Percentiles rank a stretch among this genome's conserved stretches.
Conservation (phyloP, 345 rosid genomes). For the Syzygium oleosum region DNA sequence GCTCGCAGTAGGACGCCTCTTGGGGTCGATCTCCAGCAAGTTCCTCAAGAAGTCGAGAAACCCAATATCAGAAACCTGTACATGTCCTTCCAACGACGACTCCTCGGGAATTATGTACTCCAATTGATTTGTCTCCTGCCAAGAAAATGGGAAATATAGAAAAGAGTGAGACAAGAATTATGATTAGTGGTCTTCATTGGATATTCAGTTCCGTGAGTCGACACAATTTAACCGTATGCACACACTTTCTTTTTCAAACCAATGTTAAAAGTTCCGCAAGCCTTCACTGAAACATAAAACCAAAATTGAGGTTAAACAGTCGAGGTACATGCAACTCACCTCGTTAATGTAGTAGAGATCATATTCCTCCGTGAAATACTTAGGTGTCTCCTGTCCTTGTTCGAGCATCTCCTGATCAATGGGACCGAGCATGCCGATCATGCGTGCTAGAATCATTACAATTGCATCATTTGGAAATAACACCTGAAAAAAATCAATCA, state of each 20-base stretch:
- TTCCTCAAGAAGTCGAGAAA: slow-evolving; percentile 54
- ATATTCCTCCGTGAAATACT: slow-evolving; percentile 78
- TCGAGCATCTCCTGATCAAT: slow-evolving; percentile 73
- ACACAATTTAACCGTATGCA: neutral
- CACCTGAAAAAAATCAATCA: slow-evolving; percentile 38
- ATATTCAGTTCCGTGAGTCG: neutral
- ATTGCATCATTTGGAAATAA: slow-evolving; percentile 76
- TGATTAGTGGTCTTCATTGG: neutral
- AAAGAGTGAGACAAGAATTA: neutral
- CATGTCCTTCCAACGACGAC: slow-evolving; percentile 51
- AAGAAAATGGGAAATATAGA: neutral
- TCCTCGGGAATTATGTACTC: slow-evolving; percentile 76
- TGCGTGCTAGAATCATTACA: slow-evolving; percentile 70
- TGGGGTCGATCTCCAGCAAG: slow-evolving; percentile 76
- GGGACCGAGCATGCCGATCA: slow-evolving; percentile 72
- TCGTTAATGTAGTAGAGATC: slow-evolving; percentile 65
- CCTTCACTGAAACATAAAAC: neutral
- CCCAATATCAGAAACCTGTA: slow-evolving; percentile 41
- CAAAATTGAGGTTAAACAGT: neutral
- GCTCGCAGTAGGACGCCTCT: slow-evolving; percentile 65
- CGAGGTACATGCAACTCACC: slow-evolving; percentile 21
- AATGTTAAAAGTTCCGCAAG: neutral
- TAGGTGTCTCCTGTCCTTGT: slow-evolving; percentile 65
- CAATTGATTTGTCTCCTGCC: slow-evolving; percentile 64
- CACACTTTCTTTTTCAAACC: neutral